phyloP scores from a whole-genome alignment of 148 eudicot species.

The Cornus kousa region DNA sequence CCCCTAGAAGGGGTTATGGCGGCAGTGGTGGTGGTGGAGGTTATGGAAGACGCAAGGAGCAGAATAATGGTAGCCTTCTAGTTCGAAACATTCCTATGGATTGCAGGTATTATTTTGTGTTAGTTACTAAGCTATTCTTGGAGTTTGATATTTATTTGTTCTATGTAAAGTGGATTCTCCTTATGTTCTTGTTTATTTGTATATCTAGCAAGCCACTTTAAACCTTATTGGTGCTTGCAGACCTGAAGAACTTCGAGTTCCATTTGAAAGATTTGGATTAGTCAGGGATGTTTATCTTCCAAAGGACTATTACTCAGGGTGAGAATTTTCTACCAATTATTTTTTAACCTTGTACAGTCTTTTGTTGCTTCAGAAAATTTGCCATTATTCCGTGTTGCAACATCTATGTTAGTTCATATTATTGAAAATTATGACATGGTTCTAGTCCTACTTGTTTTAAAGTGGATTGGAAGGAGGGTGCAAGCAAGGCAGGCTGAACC shows the following conservation, averaged over 20 bases:
- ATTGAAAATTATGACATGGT: background rate
- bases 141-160: too few relatives aligned
- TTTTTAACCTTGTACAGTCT: background rate
- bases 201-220: conserved; percentile 1
- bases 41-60: conserved; percentile 58
- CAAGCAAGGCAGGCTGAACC: background rate
- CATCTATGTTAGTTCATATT: too few relatives aligned
- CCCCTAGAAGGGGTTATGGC: conserved; percentile 60
- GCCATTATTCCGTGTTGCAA: background rate
- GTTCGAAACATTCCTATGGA: conserved; percentile 74
- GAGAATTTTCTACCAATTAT: conserved; percentile 19
- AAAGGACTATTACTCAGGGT: conserved; percentile 74
- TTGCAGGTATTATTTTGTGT: conserved; percentile 44
- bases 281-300: conserved; percentile 82
- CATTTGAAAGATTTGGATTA: conserved; percentile 73
- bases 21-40: conserved; percentile 50
- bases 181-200: background rate
- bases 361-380: background rate
- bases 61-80: conserved; percentile 56
- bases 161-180: too few relatives aligned
- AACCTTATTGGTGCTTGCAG: conserved; percentile 30
- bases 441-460: background rate
- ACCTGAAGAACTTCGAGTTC: conserved; percentile 75
- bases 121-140: too few relatives aligned
- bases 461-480: background rate